Conservation (phyloP, 139 green algal genomes). For the Zygnema circumcarinatum region DNA sequence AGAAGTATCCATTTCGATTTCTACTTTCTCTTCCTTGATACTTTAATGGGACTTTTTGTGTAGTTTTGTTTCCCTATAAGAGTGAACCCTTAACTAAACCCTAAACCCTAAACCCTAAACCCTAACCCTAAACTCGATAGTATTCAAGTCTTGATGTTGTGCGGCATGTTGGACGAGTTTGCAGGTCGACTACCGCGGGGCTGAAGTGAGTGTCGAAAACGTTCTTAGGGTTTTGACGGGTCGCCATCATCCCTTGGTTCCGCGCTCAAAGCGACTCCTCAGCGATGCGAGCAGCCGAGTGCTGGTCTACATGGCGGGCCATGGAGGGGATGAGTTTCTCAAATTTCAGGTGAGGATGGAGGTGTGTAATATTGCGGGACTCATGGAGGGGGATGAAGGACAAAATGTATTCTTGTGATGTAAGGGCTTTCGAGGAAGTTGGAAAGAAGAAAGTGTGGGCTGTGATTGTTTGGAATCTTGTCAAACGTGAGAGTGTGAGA, state of each 20-base stretch:
- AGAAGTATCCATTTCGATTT: too few relatives aligned
- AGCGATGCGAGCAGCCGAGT: slow-evolving; percentile 80
- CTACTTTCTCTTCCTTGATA: too few relatives aligned
- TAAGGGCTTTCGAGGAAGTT: background rate
- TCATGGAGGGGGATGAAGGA: background rate
- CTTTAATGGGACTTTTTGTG: too few relatives aligned
- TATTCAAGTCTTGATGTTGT: too few relatives aligned
- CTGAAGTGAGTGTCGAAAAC: slow-evolving; percentile 87
- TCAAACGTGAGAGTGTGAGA: too few relatives aligned
- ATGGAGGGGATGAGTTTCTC: slow-evolving; percentile 89
- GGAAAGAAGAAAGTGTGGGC: background rate
- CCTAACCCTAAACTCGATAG: too few relatives aligned
- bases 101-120: too few relatives aligned
- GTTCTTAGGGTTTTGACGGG: slow-evolving; percentile 87
- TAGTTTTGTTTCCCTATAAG: too few relatives aligned
- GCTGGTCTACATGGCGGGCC: slow-evolving; percentile 74
- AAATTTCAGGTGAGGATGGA: slow-evolving; percentile 86
- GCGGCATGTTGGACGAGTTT: too few relatives aligned
- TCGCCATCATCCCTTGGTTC: slow-evolving; percentile 57
- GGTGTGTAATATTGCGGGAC: slow-evolving; percentile 22
- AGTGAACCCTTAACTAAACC: too few relatives aligned
- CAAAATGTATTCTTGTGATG: slow-evolving; percentile 68
- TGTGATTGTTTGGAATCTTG: too few relatives aligned
- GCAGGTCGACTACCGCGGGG: slow-evolving; percentile 87
- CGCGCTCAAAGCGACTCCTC: slow-evolving; percentile 79